phyloP scores from a whole-genome alignment of 208 protist species.

The Leishmania turanica region DNA sequence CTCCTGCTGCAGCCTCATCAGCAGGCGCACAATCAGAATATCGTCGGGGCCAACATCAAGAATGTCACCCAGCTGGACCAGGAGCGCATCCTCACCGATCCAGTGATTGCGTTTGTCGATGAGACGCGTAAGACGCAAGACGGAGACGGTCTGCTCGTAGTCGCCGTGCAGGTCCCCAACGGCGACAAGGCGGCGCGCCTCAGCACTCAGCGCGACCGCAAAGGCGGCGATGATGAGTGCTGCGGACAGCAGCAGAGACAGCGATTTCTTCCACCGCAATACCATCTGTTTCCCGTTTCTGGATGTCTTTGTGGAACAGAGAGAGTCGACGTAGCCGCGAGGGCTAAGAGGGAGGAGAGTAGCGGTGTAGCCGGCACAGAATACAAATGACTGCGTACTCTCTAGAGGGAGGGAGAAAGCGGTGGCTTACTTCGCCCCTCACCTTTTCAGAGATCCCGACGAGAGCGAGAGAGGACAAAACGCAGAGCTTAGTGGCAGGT shows the following conservation, averaged over 20 bases:
- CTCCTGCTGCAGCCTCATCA: conserved; percentile 79
- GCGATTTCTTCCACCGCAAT: background rate
- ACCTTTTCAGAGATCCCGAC: background rate
- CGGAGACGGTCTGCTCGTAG: conserved; percentile 74
- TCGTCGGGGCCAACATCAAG: conserved; percentile 92
- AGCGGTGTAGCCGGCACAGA: background rate
- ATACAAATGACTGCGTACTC: background rate
- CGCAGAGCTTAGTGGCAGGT: background rate
- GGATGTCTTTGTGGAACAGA: background rate
- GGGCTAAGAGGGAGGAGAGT: background rate
- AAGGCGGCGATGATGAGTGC: conserved; percentile 8
- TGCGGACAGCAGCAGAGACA: background rate
- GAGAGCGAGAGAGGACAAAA: background rate
- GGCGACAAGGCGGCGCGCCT: conserved; percentile 71
- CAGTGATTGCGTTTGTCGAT: conserved; percentile 76
- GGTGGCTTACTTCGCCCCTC: background rate
- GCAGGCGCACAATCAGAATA: conserved; percentile 71
- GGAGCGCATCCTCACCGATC: conserved; percentile 74
- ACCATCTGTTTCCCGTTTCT: background rate
- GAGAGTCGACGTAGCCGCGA: background rate
- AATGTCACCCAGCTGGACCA: conserved; percentile 92
- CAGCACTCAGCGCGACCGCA: conserved; percentile 3
- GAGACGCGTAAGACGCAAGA: conserved; percentile 69
- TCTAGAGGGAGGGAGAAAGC: background rate
- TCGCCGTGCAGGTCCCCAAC: conserved; percentile 90